Evolutionary conservation across 2,329 filamentous ascomycete genomes (phyloP).

Genomic region (Fonsecaea monophora): DNA sequence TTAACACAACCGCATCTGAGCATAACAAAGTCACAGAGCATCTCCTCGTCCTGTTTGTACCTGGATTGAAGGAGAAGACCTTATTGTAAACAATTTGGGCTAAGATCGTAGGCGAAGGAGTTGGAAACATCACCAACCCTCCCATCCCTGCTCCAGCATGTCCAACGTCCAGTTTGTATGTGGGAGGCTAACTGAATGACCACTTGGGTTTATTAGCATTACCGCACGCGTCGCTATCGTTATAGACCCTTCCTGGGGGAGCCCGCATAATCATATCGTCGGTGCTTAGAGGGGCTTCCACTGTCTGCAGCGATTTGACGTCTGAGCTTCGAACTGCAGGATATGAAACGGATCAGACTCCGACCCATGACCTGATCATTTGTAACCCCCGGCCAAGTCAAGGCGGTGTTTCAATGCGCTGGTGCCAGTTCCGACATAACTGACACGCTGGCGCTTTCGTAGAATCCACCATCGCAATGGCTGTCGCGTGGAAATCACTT

Average conservation of each 20-base stretch:
- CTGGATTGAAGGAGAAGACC: neutral
- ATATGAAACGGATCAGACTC: neutral
- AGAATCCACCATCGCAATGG: constrained; percentile 45
- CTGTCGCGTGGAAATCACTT: constrained; percentile 40
- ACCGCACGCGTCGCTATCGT: constrained; percentile 50
- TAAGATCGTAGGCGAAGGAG: neutral
- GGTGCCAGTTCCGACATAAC: constrained; percentile 53
- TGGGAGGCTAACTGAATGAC: neutral
- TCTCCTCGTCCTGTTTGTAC: neutral
- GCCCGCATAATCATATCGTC: constrained; percentile 38
- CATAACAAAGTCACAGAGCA: neutral
- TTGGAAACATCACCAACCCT: neutral
- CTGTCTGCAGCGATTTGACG: constrained; percentile 53
- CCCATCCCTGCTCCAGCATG: neutral
- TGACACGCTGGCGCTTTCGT: too few species aligned
- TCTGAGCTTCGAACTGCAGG: constrained; percentile 5
- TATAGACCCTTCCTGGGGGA: constrained; percentile 56
- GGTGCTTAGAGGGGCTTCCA: neutral
- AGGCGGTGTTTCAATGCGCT: constrained; percentile 52
- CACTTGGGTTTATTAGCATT: constrained; percentile 2
- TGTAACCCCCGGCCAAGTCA: constrained; percentile 42
- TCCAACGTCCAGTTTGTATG: neutral
- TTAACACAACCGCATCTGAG: neutral
- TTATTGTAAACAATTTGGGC: neutral
- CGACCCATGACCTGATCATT: constrained; percentile 51